These are phyloP conservation scores for Cinnamomum chago DNA, from an alignment of 164 flowering plant species.

Conservation along the genomic window DNA sequence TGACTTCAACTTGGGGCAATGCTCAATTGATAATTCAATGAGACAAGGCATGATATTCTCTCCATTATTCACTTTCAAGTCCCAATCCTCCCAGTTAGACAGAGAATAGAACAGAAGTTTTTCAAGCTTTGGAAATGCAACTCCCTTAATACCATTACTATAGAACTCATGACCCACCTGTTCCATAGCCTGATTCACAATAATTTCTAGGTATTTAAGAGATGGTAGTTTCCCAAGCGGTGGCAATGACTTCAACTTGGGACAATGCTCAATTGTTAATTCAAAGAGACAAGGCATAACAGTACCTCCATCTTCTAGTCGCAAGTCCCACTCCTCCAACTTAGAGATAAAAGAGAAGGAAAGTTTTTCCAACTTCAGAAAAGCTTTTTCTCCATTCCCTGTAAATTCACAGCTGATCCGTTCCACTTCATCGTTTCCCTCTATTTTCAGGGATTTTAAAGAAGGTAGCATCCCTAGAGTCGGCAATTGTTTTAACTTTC, in stretches of 20 bases:
- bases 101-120: not conserved
- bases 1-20: not conserved
- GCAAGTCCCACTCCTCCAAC: slow-evolving; percentile 8
- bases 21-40: not conserved
- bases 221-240: slow-evolving; percentile 1
- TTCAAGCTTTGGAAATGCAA: not conserved
- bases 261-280: not conserved
- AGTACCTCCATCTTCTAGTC: not conserved
- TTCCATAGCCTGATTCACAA: slow-evolving; percentile 6
- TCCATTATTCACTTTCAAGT: not conserved
- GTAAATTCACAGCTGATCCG: not conserved
- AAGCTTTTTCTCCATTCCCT: slow-evolving; percentile 1
- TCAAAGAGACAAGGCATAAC: not conserved
- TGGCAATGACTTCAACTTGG: slow-evolving; percentile 7
- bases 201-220: slow-evolving; percentile 6
- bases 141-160: not conserved
- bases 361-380: slow-evolving; percentile 5
- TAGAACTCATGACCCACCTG: slow-evolving; percentile 7
- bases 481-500: slow-evolving; percentile 1
- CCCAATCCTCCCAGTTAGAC: slow-evolving; percentile 21
- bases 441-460: not conserved
- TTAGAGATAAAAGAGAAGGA: not conserved
- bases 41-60: not conserved
- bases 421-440: not conserved
- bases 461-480: slow-evolving; percentile 2